Percentiles rank a stretch among this genome's conserved stretches.
Conservation (phyloP, 2,329 filamentous ascomycete species). For the Aspergillus persii region DNA sequence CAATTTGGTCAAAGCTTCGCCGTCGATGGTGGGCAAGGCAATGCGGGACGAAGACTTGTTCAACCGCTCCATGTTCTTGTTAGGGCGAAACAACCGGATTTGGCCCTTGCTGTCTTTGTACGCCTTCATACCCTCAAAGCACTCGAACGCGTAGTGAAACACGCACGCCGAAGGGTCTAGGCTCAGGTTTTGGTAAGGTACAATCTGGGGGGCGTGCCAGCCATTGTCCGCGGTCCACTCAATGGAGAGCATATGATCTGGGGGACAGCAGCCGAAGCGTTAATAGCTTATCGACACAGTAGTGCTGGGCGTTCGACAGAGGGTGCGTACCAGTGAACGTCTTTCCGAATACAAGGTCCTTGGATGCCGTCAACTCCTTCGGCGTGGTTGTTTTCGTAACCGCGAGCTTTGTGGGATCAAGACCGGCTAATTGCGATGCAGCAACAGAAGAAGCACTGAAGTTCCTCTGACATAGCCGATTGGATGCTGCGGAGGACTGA, state of each 20-base stretch:
- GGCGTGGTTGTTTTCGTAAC: slow-evolving; percentile 74
- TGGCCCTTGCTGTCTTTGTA: slow-evolving; percentile 82
- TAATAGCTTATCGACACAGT: slow-evolving; percentile 11
- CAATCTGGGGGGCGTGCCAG: slow-evolving; percentile 80
- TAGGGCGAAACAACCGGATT: slow-evolving; percentile 85
- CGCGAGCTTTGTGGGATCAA: slow-evolving; percentile 74
- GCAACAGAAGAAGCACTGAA: slow-evolving; percentile 43
- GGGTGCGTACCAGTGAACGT: slow-evolving; percentile 73
- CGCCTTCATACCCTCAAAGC: slow-evolving; percentile 99
- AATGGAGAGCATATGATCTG: slow-evolving; percentile 95
- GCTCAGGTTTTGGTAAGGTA: slow-evolving; percentile 93
- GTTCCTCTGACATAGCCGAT: slow-evolving; percentile 47
- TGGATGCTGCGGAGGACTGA: slow-evolving; percentile 23
- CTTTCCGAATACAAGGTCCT: slow-evolving; percentile 84
- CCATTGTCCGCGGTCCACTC: slow-evolving; percentile 87
- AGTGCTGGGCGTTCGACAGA: not conserved
- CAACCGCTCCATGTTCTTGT: slow-evolving; percentile 93
- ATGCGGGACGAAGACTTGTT: slow-evolving; percentile 91
- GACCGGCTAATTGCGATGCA: slow-evolving; percentile 53
- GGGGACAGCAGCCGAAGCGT: slow-evolving; percentile 9
- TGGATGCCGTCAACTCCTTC: slow-evolving; percentile 68
- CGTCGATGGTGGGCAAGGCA: slow-evolving; percentile 82
- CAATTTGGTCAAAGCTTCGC: slow-evolving; percentile 71
- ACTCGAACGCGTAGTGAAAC: slow-evolving; percentile 97
- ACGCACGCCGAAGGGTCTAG: slow-evolving; percentile 96